Evolutionary conservation across 2,329 filamentous ascomycete genomes (phyloP).

Genomic region (Chaetomiaceae sp.): DNA sequence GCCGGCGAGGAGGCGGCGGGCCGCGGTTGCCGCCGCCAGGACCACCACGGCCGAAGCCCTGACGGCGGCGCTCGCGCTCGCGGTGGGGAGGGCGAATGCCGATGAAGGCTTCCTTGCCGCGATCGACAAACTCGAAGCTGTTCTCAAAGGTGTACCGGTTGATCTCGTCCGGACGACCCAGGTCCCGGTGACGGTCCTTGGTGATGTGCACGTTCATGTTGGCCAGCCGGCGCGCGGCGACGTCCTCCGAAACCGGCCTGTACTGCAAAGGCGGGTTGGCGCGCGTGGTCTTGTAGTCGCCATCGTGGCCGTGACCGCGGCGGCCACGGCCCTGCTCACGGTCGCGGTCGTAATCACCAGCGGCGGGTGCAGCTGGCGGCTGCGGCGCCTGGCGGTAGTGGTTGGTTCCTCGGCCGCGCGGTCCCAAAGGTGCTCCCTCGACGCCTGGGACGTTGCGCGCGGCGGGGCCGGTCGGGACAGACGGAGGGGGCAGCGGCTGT

Average conservation of each 20-base stretch:
- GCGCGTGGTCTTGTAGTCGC: constrained; percentile 32
- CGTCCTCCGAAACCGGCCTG: constrained; percentile 56
- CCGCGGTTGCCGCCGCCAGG: constrained; percentile 4
- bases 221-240: constrained; percentile 61
- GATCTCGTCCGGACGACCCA: constrained; percentile 50
- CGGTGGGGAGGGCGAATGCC: constrained; percentile 58
- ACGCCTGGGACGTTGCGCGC: constrained; percentile 20
- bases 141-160: constrained; percentile 72
- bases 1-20: constrained; percentile 5
- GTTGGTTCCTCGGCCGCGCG: constrained; percentile 24
- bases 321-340: constrained; percentile 7
- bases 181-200: constrained; percentile 35
- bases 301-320: not conserved
- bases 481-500: constrained; percentile 14
- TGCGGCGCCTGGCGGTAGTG: constrained; percentile 15
- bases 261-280: constrained; percentile 41
- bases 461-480: constrained; percentile 23
- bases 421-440: constrained; percentile 28
- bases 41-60: constrained; percentile 31
- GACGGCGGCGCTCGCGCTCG: constrained; percentile 38
- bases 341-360: constrained; percentile 16
- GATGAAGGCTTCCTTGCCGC: constrained; percentile 65
- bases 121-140: constrained; percentile 61
- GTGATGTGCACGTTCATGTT: constrained; percentile 47
- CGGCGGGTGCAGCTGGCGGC: constrained; percentile 2